Evolutionary conservation across 2,329 filamentous ascomycete species (phyloP).

Genomic region (Fusarium albidum): DNA sequence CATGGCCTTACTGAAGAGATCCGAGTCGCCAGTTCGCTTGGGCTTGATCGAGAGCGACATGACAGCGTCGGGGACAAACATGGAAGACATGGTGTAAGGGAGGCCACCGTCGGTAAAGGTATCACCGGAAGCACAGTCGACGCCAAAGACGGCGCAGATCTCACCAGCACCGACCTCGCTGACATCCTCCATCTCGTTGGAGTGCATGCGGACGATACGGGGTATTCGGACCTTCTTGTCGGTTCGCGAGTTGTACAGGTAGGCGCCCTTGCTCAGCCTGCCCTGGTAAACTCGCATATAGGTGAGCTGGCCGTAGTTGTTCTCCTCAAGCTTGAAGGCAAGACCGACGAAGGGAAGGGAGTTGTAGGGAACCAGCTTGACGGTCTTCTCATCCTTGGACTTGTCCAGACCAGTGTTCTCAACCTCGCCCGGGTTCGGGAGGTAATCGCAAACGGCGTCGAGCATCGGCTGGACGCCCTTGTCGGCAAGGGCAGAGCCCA

Average conservation of each 20-base stretch:
- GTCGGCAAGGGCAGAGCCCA: conserved; percentile 95
- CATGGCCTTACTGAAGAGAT: conserved; percentile 98
- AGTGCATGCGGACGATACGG: conserved; percentile 98
- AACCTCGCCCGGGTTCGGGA: conserved; percentile 90
- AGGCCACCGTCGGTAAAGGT: conserved; percentile 95
- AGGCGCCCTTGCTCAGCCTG: conserved; percentile 83
- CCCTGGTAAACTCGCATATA: conserved; percentile 99
- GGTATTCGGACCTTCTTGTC: conserved; percentile 97
- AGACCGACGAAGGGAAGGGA: conserved; percentile 92
- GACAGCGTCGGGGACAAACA: conserved; percentile 98
- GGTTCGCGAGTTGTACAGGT: conserved; percentile 91
- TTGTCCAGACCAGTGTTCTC: conserved; percentile 90
- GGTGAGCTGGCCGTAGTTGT: conserved; percentile 96
- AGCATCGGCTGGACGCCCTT: conserved; percentile 97
- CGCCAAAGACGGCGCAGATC: conserved; percentile 97
- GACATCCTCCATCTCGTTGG: conserved; percentile 99
- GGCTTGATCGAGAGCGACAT: conserved; percentile 98
- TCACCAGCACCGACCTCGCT: conserved; percentile 92
- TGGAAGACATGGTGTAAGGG: conserved; percentile 95
- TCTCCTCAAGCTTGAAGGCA: conserved; percentile 98
- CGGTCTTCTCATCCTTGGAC: conserved; percentile 77
- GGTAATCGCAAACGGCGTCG: conserved; percentile 94
- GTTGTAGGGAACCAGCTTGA: conserved; percentile 92
- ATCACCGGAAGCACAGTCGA: conserved; percentile 97
- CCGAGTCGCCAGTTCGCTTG: conserved; percentile 88